Conservation (phyloP, 2,329 filamentous ascomycete genomes). For the Claviceps pazoutovae region DNA sequence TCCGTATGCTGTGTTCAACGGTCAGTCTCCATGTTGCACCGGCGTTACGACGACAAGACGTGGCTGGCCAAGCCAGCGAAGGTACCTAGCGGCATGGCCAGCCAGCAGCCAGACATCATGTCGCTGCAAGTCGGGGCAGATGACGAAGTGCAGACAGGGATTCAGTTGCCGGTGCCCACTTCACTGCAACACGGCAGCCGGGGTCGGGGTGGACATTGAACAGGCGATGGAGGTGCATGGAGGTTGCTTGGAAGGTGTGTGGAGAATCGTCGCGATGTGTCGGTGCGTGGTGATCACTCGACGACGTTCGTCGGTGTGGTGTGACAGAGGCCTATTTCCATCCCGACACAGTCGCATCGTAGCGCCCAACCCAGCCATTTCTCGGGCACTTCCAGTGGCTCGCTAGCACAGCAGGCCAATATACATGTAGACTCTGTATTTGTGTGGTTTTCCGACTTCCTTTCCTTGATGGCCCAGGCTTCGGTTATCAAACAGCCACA, state of each 20-base stretch:
- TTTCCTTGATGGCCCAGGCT: not conserved
- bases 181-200: not conserved
- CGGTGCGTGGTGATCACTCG: too few relatives aligned
- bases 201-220: not conserved
- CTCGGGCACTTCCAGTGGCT: not conserved
- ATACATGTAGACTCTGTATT: not conserved
- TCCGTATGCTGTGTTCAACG: not conserved
- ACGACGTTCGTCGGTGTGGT: not conserved
- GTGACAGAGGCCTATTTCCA: conserved; percentile 2
- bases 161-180: not conserved
- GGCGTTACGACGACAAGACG: too few relatives aligned
- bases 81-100: not conserved
- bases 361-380: conserved; percentile 1
- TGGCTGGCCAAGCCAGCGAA: too few relatives aligned
- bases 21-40: not conserved
- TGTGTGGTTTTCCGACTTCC: not conserved
- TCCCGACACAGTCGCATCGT: conserved; percentile 1
- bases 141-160: not conserved
- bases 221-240: not conserved
- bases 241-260: not conserved
- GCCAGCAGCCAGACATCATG: not conserved
- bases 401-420: not conserved
- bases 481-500: not conserved
- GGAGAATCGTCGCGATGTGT: not conserved
- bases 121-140: not conserved